These are phyloP conservation scores for Malus hybrid DNA, from an alignment of 331 rosid genomes.

Conservation along the genomic window DNA sequence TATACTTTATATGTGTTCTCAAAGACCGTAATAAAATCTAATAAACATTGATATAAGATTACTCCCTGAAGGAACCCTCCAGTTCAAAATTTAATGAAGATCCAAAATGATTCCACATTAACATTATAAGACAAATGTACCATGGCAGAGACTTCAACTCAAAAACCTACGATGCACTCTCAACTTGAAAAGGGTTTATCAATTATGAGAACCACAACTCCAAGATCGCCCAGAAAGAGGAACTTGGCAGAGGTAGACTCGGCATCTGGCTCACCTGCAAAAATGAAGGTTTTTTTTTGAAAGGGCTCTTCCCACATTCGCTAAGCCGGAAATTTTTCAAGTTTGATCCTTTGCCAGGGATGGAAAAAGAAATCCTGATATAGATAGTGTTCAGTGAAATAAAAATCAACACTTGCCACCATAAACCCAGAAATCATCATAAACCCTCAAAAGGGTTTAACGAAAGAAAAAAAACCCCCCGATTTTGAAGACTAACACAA, in stretches of 20 bases:
- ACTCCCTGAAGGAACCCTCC: not conserved
- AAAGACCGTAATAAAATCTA: no score
- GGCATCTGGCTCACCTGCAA: no score
- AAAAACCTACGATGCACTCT: not conserved
- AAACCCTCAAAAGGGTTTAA: conserved; percentile 8
- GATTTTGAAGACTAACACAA: not conserved
- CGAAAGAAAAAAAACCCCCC: not conserved
- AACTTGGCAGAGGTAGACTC: no score
- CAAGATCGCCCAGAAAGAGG: not conserved
- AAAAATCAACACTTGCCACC: not conserved
- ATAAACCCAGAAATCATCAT: not conserved
- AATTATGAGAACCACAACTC: not conserved
- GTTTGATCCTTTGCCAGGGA: no score
- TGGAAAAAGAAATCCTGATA: no score
- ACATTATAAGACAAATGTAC: not conserved
- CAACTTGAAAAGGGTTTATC: not conserved
- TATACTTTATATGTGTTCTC: not conserved
- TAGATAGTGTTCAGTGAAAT: not conserved
- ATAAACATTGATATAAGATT: not conserved
- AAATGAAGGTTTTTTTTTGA: no score
- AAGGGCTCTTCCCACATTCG: no score
- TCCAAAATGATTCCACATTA: not conserved
- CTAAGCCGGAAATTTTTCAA: no score
- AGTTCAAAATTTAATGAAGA: not conserved
- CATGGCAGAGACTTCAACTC: not conserved